These are phyloP conservation scores for Lactuca saligna DNA, from an alignment of 129 eudicot species.

Conservation along the genomic window DNA sequence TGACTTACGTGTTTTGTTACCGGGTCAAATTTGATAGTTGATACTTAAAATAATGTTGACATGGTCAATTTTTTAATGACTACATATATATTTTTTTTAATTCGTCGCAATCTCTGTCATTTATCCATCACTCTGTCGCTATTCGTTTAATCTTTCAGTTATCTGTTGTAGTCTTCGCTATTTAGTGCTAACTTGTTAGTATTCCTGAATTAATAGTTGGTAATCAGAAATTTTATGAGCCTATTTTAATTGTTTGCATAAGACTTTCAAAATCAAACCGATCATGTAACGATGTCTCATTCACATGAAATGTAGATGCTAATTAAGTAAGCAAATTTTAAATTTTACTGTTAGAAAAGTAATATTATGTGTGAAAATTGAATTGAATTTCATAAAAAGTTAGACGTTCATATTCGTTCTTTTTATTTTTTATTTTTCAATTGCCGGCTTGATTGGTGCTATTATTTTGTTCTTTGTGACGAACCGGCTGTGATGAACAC, in stretches of 20 bases:
- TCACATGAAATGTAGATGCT: too few species aligned
- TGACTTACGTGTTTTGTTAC: not conserved
- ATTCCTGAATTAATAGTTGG: too few species aligned
- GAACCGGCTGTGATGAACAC: not conserved
- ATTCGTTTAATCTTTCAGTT: too few species aligned
- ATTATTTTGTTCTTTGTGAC: slow-evolving; percentile 6
- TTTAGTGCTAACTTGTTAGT: too few species aligned
- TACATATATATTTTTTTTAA: too few species aligned
- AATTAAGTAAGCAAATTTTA: not conserved
- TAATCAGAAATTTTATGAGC: too few species aligned
- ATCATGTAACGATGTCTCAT: too few species aligned
- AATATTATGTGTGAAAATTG: not conserved
- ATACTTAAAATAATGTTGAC: not conserved
- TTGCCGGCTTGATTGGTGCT: slow-evolving; percentile 29
- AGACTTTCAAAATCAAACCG: too few species aligned
- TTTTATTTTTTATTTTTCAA: not conserved
- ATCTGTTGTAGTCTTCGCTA: too few species aligned
- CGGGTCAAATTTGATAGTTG: not conserved
- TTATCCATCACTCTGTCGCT: too few species aligned
- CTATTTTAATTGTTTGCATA: too few species aligned
- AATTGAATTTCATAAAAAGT: not conserved
- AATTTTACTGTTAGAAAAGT: not conserved
- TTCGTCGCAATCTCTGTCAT: too few species aligned
- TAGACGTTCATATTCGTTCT: not conserved
- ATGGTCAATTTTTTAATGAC: not conserved